These are phyloP conservation scores for Aspergillus sp. DNA, from an alignment of 2,329 filamentous ascomycete species.

Conservation along the genomic window DNA sequence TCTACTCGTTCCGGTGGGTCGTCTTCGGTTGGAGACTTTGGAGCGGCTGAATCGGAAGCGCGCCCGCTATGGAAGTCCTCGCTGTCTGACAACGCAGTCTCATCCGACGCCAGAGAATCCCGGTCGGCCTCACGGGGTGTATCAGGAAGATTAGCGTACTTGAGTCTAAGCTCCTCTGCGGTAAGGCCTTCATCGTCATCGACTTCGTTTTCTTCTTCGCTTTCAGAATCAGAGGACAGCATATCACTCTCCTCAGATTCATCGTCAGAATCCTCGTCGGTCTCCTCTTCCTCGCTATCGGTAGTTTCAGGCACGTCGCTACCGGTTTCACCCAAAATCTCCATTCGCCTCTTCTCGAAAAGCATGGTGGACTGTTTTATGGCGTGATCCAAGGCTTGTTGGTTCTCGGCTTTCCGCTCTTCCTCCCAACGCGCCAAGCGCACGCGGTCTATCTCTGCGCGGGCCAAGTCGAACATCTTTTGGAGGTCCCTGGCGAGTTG, in stretches of 20 bases:
- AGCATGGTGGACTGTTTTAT: constrained; percentile 52
- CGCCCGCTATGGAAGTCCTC: constrained; percentile 6
- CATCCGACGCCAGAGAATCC: constrained; percentile 23
- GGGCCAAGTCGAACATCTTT: constrained; percentile 59
- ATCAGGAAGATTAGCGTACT: constrained; percentile 44
- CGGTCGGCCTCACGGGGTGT: constrained; percentile 20
- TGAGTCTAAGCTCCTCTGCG: constrained; percentile 45
- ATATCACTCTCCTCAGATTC: constrained; percentile 51
- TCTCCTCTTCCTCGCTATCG: constrained; percentile 39
- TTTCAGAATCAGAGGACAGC: constrained; percentile 45
- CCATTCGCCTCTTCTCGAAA: constrained; percentile 44
- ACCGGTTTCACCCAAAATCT: constrained; percentile 54
- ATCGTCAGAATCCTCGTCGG: constrained; percentile 55
- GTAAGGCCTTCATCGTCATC: constrained; percentile 47
- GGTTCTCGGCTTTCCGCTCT: constrained; percentile 49
- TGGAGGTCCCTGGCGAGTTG: constrained; percentile 65
- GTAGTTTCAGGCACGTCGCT: constrained; percentile 70
- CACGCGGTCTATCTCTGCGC: constrained; percentile 55
- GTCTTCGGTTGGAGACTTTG: constrained; percentile 21
- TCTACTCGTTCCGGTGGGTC: constrained; percentile 22
- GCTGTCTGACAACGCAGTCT: constrained; percentile 18
- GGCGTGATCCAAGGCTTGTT: constrained; percentile 54
- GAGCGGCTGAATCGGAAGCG: constrained; percentile 18
- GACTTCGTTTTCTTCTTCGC: constrained; percentile 35
- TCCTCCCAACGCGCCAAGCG: constrained; percentile 59